Conservation (phyloP, 2,329 filamentous ascomycete species). For the Westerdykella aurantiaca region DNA sequence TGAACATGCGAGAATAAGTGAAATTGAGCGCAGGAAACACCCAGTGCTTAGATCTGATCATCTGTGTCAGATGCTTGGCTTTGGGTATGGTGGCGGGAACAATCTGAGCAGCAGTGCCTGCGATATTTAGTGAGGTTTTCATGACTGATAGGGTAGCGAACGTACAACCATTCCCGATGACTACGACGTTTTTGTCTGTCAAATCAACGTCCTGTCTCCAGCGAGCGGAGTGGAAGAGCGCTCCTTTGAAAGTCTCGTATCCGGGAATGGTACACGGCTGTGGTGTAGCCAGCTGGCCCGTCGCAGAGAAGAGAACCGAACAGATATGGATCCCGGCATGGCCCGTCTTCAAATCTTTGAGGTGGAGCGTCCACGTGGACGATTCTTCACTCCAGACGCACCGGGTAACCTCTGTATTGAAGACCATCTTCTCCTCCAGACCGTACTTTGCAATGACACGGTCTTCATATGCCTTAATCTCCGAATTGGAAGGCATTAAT, state of each 20-base stretch:
- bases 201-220: slow-evolving; percentile 46
- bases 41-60: background rate
- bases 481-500: no score
- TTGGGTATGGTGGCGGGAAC: background rate
- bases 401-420: no score
- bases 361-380: background rate
- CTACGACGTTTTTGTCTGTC: slow-evolving; percentile 46
- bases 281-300: background rate
- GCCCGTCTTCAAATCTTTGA: background rate
- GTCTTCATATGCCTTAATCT: no score
- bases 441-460: no score
- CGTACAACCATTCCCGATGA: slow-evolving; percentile 35
- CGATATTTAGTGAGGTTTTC: no score
- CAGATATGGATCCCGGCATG: background rate
- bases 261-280: slow-evolving; percentile 32
- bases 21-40: background rate
- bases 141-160: no score
- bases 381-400: background rate
- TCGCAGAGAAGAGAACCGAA: background rate
- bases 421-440: no score
- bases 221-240: slow-evolving; percentile 47
- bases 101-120: background rate
- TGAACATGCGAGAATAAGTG: no score
- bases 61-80: background rate
- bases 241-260: slow-evolving; percentile 43